Percentiles rank a stretch among this genome's conserved stretches.
phyloP scores from a whole-genome alignment of 352 stramenopile genomes.

The Globisporangium acanthophoron region DNA sequence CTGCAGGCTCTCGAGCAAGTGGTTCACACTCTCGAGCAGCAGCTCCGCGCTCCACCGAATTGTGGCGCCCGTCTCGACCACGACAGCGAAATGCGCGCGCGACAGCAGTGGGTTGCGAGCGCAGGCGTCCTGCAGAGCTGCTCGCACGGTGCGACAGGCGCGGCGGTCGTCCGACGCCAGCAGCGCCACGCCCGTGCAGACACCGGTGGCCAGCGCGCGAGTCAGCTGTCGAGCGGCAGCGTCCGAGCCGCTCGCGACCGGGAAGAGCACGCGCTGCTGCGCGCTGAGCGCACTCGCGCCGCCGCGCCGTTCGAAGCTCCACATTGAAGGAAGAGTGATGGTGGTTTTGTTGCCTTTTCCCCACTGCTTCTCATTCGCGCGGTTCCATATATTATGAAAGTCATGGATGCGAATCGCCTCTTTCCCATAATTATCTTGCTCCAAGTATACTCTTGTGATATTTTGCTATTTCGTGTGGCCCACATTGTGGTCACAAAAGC shows the following conservation, averaged over 20 bases:
- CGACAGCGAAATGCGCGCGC: conserved; percentile 23
- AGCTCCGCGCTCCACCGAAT: conserved; percentile 13
- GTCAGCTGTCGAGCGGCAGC: conserved; percentile 21
- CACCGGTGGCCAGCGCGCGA: conserved; percentile 21
- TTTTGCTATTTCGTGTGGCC: neutral
- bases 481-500: neutral
- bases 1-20: conserved; percentile 26
- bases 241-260: conserved; percentile 19
- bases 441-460: too few relatives aligned
- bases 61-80: conserved; percentile 15
- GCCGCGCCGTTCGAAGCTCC: conserved; percentile 37
- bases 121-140: conserved; percentile 21
- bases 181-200: conserved; percentile 36
- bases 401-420: too few relatives aligned
- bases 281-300: conserved; percentile 25
- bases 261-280: conserved; percentile 48
- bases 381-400: too few relatives aligned
- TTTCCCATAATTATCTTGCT: too few relatives aligned
- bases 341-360: too few relatives aligned
- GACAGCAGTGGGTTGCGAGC: conserved; percentile 24
- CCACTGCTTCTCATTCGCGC: too few relatives aligned
- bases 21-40: conserved; percentile 20
- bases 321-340: conserved; percentile 24
- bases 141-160: conserved; percentile 21
- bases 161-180: conserved; percentile 21